Conservation (phyloP, 331 rosid genomes). For the Malus hybrid region DNA sequence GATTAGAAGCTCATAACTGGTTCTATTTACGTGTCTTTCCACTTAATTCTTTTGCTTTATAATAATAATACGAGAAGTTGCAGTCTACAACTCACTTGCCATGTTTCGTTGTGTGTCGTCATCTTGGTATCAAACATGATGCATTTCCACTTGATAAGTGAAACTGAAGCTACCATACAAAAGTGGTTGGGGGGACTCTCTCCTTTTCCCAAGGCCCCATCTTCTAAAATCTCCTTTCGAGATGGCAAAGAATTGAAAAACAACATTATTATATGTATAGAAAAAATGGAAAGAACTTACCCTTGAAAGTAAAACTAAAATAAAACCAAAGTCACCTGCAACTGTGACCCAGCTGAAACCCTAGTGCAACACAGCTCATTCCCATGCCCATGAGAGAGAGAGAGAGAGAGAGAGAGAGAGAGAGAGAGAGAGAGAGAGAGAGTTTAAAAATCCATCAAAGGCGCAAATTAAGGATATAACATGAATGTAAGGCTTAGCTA, state of each 20-base stretch:
- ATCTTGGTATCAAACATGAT: not conserved
- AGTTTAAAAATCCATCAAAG: slow-evolving; percentile 32
- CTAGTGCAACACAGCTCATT: slow-evolving; percentile 53
- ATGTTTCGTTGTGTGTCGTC: not conserved
- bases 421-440: slow-evolving; percentile 6
- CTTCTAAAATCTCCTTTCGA: slow-evolving; percentile 20
- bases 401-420: slow-evolving; percentile 9
- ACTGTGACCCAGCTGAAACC: slow-evolving; percentile 25
- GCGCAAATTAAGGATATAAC: slow-evolving; percentile 66
- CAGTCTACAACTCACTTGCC: not conserved
- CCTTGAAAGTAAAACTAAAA: not conserved
- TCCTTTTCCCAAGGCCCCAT: slow-evolving; percentile 33
- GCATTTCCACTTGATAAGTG: not conserved
- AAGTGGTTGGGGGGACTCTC: slow-evolving; percentile 16
- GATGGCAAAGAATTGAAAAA: slow-evolving; percentile 10
- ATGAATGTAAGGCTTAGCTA: slow-evolving; percentile 21
- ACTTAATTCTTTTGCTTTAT: too few species aligned
- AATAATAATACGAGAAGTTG: not conserved
- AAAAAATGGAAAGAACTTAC: slow-evolving; percentile 2
- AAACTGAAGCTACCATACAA: slow-evolving; percentile 16
- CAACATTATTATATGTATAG: not conserved
- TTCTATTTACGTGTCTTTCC: not conserved
- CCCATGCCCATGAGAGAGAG: slow-evolving; percentile 1
- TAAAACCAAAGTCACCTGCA: slow-evolving; percentile 17
- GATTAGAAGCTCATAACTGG: rapidly evolving